phyloP scores from a whole-genome alignment of 176 grass and related monocot species.

The Sorghum bicolor region Sorghum_bicolor_NCBIv3 NC_012872.2:11068501-11069000 shows the following conservation, averaged over 20 bases:
- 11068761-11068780: background rate
- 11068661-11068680: background rate
- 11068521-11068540: background rate
- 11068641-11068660: conserved; percentile 19
- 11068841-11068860: background rate
- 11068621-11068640: conserved; percentile 23
- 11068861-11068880: no score
- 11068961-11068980: background rate
- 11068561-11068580: background rate
- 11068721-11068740: background rate
- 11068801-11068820: background rate
- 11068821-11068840: background rate
- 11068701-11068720: background rate
- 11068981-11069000: no score
- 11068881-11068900: background rate
- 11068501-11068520: background rate
- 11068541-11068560: background rate
- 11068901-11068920: background rate
- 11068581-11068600: background rate
- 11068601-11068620: conserved; percentile 18
- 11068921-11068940: background rate
- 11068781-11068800: background rate
- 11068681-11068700: conserved; percentile 13
- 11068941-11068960: background rate
- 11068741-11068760: background rate